Conservation (phyloP, 2,329 filamentous ascomycete species). For the Alternaria angustiovoidea region DNA sequence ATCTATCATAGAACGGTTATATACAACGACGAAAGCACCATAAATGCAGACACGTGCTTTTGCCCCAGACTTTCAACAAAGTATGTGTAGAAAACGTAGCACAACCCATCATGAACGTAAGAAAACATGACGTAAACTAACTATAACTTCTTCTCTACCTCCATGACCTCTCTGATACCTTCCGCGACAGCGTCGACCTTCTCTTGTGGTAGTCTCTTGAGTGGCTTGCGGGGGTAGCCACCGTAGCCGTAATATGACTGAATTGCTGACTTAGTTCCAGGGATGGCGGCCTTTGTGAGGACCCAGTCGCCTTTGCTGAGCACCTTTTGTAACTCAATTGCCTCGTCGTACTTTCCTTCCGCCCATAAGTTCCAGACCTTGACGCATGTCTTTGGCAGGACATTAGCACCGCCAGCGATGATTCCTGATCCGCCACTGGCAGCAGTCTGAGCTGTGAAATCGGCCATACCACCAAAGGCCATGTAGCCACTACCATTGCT, state of each 20-base stretch:
- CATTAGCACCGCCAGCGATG: conserved; percentile 85
- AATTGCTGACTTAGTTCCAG: conserved; percentile 85
- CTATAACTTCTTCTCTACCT: conserved; percentile 63
- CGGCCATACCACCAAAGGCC: conserved; percentile 86
- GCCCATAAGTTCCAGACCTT: conserved; percentile 79
- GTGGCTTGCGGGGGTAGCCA: conserved; percentile 75
- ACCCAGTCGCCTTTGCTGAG: conserved; percentile 83
- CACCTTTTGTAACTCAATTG: conserved; percentile 77
- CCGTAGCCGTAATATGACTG: conserved; percentile 85
- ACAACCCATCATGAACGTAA: conserved; percentile 7
- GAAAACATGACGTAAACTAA: conserved; percentile 3
- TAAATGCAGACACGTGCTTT: conserved; percentile 22
- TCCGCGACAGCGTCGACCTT: conserved; percentile 56
- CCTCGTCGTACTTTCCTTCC: conserved; percentile 77
- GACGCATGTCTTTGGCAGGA: conserved; percentile 83
- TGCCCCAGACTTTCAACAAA: conserved; percentile 9
- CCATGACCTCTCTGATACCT: conserved; percentile 67
- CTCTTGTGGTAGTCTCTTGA: conserved; percentile 70
- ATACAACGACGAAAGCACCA: conserved; percentile 22
- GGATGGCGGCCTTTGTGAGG: conserved; percentile 81
- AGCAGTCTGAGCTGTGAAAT: conserved; percentile 85
- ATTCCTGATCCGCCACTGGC: conserved; percentile 81
- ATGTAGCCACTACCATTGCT: conserved; percentile 67
- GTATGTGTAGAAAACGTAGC: conserved; percentile 1
- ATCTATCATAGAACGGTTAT: conserved; percentile 27